Evolutionary conservation across 2,329 filamentous ascomycete genomes (phyloP), one percentile per base, ranked within the genome.

Genomic region (Fusarium chlamydosporum): DNA sequence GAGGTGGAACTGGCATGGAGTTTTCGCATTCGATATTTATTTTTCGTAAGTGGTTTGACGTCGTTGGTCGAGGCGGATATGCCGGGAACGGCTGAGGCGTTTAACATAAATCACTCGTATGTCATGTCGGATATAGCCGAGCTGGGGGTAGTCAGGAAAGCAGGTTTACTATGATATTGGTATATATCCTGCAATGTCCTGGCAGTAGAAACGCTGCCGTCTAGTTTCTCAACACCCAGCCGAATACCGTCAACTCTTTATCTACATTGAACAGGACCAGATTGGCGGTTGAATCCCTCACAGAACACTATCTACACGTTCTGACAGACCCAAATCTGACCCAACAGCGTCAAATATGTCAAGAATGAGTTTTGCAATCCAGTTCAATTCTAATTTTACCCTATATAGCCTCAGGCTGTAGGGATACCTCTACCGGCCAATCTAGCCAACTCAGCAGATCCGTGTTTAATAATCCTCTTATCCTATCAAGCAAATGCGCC

Each of bases 371-470:
- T 65, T 51, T 20, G 35, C 31, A 35, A 34, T 48, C 18, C 15
- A 11, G 6, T 37, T 43, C 33, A 48, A 51, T 46, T 56, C 58
- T 52, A 58, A 51, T 45, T 53, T 42, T 46, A 18, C 47, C 47
- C 56, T 56, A 55, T 56, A 59, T 43, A 38, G 56, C 29, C 53
- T 38, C 53, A 27, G 52, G 60, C 16, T 63, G 45, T 48, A 33
- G 27, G 41, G 58, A 65, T 60, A 73, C 48, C 38, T 71, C 65
- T 46, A 67, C 41, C 15, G 73, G 73, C 73, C 73, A 75, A 41
- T 75, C 70, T 33, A 75, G 52, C 73, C 72, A 75, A 10, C 54
- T 64, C 35, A 64, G 26, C 52, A 73, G 43, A 10, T 72, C 70
- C 13, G 37, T 40, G 20, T 47, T 41, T 10, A 75, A 42, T 26